Evolutionary conservation across 169 alveolate genomes (phyloP).

Genomic region (Eimeria brunetti): DNA sequence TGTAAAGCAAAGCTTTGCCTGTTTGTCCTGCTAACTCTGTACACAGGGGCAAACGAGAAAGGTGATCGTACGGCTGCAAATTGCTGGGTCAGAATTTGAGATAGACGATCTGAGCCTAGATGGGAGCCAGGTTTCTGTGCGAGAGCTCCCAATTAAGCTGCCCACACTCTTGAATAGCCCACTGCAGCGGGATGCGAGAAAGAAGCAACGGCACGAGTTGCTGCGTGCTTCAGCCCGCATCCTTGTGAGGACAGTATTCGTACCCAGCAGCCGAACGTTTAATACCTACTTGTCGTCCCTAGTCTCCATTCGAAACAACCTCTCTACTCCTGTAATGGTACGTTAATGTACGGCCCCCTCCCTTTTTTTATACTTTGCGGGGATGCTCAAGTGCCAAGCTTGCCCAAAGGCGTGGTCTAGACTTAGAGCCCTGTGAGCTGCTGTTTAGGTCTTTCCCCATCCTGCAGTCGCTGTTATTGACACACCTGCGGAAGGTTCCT

Average conservation of each 20-base stretch:
- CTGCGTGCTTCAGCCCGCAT: slow-evolving; percentile 44
- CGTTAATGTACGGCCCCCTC: background rate
- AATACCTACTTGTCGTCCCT: slow-evolving; percentile 69
- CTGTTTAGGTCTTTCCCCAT: slow-evolving; percentile 70
- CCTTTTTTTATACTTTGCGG: background rate
- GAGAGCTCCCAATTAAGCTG: slow-evolving; percentile 53
- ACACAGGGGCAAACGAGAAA: slow-evolving; percentile 74
- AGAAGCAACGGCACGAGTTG: slow-evolving; percentile 15
- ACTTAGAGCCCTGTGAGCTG: background rate
- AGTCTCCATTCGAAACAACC: slow-evolving; percentile 56
- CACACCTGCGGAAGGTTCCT: background rate
- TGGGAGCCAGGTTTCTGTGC: slow-evolving; percentile 37
- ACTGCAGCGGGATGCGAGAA: slow-evolving; percentile 8
- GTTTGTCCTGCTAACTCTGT: background rate
- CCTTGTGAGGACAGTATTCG: slow-evolving; percentile 66
- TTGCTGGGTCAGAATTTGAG: slow-evolving; percentile 63
- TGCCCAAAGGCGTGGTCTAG: background rate
- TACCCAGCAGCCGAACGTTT: slow-evolving; percentile 43
- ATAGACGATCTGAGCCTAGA: slow-evolving; percentile 40
- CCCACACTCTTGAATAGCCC: background rate
- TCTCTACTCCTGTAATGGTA: slow-evolving; percentile 69
- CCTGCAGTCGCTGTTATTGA: slow-evolving; percentile 54
- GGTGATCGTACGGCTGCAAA: slow-evolving; percentile 41
- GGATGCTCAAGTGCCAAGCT: too few relatives aligned
- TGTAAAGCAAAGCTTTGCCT: background rate